Conservation (phyloP, 345 rosid genomes). For the Gynandropsis gynandra region DNA sequence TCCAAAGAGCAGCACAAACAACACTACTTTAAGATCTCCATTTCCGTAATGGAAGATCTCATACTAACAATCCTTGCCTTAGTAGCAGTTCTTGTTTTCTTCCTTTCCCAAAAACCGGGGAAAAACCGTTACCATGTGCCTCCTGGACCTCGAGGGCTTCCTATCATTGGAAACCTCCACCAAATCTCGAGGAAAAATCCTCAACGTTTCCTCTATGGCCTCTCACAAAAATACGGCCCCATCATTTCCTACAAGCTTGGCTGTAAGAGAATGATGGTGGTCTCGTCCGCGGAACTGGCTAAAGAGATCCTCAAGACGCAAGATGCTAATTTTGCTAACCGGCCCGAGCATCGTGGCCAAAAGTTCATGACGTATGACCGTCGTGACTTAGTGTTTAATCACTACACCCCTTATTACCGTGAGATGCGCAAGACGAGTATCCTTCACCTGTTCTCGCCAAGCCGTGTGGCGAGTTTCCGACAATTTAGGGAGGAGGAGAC, state of each 20-base stretch:
- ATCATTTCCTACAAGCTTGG: constrained; percentile 39
- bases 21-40: no score
- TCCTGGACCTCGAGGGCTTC: constrained; percentile 42
- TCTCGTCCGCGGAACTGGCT: constrained; percentile 38
- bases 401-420: constrained; percentile 27
- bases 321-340: constrained; percentile 24
- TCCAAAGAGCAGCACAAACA: background rate
- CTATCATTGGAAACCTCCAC: constrained; percentile 47
- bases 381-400: constrained; percentile 25
- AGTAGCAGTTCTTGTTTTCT: constrained; percentile 15
- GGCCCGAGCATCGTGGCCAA: constrained; percentile 28
- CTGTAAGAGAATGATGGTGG: constrained; percentile 19
- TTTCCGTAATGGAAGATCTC: constrained; percentile 21
- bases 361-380: constrained; percentile 26
- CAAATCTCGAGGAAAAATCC: constrained; percentile 27
- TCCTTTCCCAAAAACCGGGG: constrained; percentile 19
- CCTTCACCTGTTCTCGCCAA: constrained; percentile 26
- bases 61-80: constrained; percentile 14
- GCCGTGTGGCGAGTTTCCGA: constrained; percentile 28
- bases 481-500: constrained; percentile 31
- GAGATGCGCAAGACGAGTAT: constrained; percentile 31
- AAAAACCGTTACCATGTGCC: constrained; percentile 23
- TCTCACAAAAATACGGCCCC: constrained; percentile 44
- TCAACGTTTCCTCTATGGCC: constrained; percentile 29
- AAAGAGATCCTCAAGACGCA: constrained; percentile 35